phyloP scores from a whole-genome alignment of 2,329 filamentous ascomycete species.

The Penicillium sp. region DNA sequence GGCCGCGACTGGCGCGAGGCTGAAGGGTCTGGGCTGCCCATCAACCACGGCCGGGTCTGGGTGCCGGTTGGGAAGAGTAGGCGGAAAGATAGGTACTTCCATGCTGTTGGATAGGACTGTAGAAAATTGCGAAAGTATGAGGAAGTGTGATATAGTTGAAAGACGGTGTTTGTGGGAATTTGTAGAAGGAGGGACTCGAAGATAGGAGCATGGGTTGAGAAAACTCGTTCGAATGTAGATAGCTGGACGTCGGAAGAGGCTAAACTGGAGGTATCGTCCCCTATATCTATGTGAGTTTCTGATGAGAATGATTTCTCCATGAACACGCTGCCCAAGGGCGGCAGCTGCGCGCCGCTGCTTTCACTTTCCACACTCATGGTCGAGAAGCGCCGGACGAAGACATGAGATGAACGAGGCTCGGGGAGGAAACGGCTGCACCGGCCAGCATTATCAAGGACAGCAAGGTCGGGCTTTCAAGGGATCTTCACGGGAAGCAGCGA shows the following conservation, averaged over 20 bases:
- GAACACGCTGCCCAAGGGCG: neutral
- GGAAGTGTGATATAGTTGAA: constrained; percentile 58
- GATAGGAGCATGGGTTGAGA: constrained; percentile 55
- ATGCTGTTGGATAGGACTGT: constrained; percentile 55
- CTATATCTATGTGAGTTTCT: constrained; percentile 19
- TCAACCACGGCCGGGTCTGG: constrained; percentile 30
- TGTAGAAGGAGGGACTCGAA: constrained; percentile 57
- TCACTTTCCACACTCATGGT: constrained; percentile 9
- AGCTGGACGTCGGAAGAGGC: constrained; percentile 21
- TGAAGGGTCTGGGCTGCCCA: constrained; percentile 29
- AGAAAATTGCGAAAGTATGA: constrained; percentile 53
- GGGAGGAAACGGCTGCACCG: constrained; percentile 5
- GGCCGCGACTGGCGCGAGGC: constrained; percentile 50
- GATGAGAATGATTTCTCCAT: neutral
- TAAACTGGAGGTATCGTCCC: neutral
- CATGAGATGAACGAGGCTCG: constrained; percentile 2
- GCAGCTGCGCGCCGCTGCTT: constrained; percentile 5
- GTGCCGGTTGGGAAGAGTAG: constrained; percentile 42
- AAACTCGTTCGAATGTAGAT: constrained; percentile 51
- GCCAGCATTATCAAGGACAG: constrained; percentile 11
- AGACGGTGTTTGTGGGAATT: constrained; percentile 52
- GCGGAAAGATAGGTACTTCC: constrained; percentile 58
- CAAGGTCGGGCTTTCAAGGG: neutral
- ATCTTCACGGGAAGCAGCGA: neutral
- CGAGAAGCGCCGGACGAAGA: neutral